These are phyloP conservation scores for Lactarius pseudohatsudake DNA, from an alignment of 768 basidiomycete species.

Conservation along the genomic window DNA sequence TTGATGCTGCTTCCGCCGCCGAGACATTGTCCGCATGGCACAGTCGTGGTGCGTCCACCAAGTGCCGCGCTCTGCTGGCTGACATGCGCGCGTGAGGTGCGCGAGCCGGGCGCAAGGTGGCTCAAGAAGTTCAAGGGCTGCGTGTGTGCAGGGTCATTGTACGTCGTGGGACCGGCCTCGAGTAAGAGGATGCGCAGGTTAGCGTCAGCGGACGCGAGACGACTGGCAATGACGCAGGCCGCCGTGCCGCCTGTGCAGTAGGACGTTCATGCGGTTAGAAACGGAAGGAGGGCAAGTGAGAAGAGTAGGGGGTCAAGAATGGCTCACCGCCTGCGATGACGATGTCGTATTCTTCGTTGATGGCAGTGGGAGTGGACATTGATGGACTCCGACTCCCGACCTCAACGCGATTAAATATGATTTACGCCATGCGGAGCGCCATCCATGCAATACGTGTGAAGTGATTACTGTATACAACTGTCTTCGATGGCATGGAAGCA, in stretches of 20 bases:
- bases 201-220: conserved; percentile 53
- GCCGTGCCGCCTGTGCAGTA: conserved; percentile 41
- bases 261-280: neutral
- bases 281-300: no score
- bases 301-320: neutral
- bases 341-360: conserved; percentile 23
- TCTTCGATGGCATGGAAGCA: no score
- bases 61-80: conserved; percentile 43
- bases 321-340: conserved; percentile 30
- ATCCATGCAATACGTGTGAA: neutral
- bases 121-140: conserved; percentile 54
- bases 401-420: neutral
- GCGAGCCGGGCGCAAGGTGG: conserved; percentile 41
- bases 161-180: conserved; percentile 56
- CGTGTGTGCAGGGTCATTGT: conserved; percentile 45
- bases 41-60: conserved; percentile 44
- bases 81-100: conserved; percentile 45
- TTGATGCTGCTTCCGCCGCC: conserved; percentile 66
- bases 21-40: conserved; percentile 49
- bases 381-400: neutral
- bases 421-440: neutral
- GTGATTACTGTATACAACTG: no score
- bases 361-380: neutral
- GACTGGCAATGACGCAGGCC: conserved; percentile 56
- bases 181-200: conserved; percentile 56